A percentile compares a stretch with the other conserved stretches of the same genome.
phyloP scores from a whole-genome alignment of 495 filamentous ascomycete genomes.

The Aspergillus incahuasiensis region DNA sequence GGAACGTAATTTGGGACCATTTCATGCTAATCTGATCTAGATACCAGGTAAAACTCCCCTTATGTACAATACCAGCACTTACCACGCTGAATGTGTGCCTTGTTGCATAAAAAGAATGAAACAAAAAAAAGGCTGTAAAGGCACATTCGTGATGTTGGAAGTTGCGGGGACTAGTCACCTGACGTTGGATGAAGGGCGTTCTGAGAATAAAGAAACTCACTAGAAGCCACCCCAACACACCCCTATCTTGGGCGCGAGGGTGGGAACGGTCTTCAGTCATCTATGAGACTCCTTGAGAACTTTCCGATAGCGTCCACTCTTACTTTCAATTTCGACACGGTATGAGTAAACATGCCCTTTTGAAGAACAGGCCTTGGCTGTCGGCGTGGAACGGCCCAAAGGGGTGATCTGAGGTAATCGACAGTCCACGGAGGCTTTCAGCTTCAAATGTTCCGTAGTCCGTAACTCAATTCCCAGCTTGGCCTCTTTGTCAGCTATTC shows the following conservation, averaged over 20 bases:
- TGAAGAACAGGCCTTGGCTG: not conserved
- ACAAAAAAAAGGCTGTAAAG: not conserved
- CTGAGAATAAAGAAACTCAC: not conserved
- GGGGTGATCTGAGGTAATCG: constrained; percentile 3
- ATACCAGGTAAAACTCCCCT: not conserved
- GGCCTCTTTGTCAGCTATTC: not conserved
- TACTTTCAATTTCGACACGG: not conserved
- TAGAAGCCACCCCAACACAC: not conserved
- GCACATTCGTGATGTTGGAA: not conserved
- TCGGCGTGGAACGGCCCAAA: not conserved
- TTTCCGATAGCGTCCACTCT: not conserved
- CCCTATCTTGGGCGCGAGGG: not conserved
- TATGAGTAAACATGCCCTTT: not conserved
- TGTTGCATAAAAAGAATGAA: not conserved
- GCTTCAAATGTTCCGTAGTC: not conserved
- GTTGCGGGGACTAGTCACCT: not conserved
- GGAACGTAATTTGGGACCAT: not conserved
- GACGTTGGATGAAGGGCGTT: not conserved
- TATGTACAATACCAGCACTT: not conserved
- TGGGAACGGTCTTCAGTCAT: not conserved
- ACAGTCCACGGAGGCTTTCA: too few species aligned
- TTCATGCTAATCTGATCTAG: not conserved
- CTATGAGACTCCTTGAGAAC: not conserved
- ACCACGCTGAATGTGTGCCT: not conserved
- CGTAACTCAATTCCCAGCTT: not conserved